A percentile compares a stretch with the other conserved stretches of the same genome.
Conservation (phyloP, 2,329 filamentous ascomycete species). For the Dendrostoma leiphaemia region DNA sequence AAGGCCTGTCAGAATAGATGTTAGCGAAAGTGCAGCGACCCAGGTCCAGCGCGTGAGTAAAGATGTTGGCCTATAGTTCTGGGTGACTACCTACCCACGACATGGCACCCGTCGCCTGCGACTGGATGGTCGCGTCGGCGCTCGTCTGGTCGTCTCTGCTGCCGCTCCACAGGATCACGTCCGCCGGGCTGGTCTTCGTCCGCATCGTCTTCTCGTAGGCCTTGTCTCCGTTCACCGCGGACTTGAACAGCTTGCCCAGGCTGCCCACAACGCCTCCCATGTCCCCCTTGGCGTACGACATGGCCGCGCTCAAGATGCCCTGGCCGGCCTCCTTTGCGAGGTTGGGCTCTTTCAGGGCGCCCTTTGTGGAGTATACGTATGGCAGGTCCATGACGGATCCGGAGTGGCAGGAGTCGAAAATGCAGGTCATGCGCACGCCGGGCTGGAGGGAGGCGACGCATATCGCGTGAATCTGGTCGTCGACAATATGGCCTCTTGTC, state of each 20-base stretch:
- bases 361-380: constrained; percentile 78
- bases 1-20: too few relatives aligned
- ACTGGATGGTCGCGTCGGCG: constrained; percentile 83
- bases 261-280: constrained; percentile 76
- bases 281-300: constrained; percentile 80
- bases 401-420: constrained; percentile 80
- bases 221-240: constrained; percentile 74
- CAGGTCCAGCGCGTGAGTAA: too few relatives aligned
- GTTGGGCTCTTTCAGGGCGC: constrained; percentile 78
- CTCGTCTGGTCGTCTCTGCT: constrained; percentile 96
- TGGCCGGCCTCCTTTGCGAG: constrained; percentile 75
- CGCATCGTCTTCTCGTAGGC: constrained; percentile 76
- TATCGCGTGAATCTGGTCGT: constrained; percentile 75
- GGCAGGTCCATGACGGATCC: constrained; percentile 72
- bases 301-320: constrained; percentile 70
- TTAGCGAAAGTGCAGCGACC: too few relatives aligned
- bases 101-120: constrained; percentile 95
- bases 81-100: too few relatives aligned
- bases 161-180: constrained; percentile 97
- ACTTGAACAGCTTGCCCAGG: constrained; percentile 84
- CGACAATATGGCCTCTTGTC: constrained; percentile 68
- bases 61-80: too few relatives aligned
- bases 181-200: constrained; percentile 90
- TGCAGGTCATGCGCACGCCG: constrained; percentile 81
- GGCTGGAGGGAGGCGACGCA: constrained; percentile 75